These are phyloP conservation scores for Lagenaria siceraria DNA, from an alignment of 306 rosid species.

Conservation along the genomic window DNA sequence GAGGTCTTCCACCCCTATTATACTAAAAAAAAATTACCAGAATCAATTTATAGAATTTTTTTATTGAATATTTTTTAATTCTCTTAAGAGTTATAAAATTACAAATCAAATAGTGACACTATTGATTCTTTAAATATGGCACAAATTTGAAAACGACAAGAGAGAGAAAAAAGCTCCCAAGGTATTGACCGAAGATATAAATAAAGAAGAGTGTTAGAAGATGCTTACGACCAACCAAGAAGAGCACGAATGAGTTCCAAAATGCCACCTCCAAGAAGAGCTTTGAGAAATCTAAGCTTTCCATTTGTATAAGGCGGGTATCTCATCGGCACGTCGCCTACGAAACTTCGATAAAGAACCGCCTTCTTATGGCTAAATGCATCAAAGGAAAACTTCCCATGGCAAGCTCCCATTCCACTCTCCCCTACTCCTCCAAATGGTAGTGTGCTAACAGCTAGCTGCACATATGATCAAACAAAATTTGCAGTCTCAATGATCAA, in stretches of 20 bases:
- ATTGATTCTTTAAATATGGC: neutral
- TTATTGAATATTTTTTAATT: neutral
- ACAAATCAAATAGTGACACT: neutral
- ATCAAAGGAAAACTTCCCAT: conserved; percentile 93
- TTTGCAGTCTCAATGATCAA: neutral
- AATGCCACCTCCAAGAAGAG: conserved; percentile 60
- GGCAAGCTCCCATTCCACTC: conserved; percentile 91
- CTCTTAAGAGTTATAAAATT: neutral
- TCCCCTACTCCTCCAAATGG: conserved; percentile 99
- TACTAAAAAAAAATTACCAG: too few species aligned
- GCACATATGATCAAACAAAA: conserved; percentile 14
- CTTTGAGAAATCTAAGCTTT: conserved; percentile 61
- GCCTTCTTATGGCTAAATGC: conserved; percentile 92
- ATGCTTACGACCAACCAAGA: conserved; percentile 50
- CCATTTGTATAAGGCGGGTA: conserved; percentile 81
- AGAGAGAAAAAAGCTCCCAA: neutral
- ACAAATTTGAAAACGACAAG: neutral
- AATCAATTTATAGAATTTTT: neutral
- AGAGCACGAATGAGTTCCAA: conserved; percentile 47
- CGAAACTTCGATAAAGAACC: conserved; percentile 69
- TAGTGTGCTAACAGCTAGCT: conserved; percentile 63
- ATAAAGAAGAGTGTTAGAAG: neutral
- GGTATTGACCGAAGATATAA: neutral
- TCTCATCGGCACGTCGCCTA: conserved; percentile 61
- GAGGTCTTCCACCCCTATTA: too few species aligned